Percentiles rank a stretch among this genome's conserved stretches.
phyloP scores from a whole-genome alignment of 2,329 filamentous ascomycete genomes.

The Calonectria multiphialidica region DNA sequence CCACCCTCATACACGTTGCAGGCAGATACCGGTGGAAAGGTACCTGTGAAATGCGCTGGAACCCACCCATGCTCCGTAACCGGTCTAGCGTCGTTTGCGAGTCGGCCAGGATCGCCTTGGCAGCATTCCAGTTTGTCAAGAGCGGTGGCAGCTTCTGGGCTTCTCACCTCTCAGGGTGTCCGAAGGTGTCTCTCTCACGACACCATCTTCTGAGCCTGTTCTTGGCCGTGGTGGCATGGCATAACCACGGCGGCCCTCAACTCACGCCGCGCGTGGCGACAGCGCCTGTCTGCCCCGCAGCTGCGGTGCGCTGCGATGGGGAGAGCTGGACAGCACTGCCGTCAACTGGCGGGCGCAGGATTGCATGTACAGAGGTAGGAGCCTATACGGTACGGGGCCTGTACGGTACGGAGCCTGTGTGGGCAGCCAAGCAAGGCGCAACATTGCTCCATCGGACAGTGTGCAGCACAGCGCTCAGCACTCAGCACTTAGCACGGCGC shows the following conservation, averaged over 20 bases:
- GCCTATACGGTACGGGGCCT: too few relatives aligned
- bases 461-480: neutral
- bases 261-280: slow-evolving; percentile 6
- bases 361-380: neutral
- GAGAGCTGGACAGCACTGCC: neutral
- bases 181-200: neutral
- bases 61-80: slow-evolving; percentile 5
- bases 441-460: neutral
- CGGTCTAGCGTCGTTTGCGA: neutral
- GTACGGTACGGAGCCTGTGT: too few relatives aligned
- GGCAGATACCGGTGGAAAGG: slow-evolving; percentile 9
- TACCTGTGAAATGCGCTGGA: slow-evolving; percentile 11
- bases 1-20: neutral
- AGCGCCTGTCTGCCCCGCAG: neutral
- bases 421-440: neutral
- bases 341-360: neutral
- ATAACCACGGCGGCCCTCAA: slow-evolving; percentile 3
- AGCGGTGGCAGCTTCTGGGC: neutral
- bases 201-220: neutral
- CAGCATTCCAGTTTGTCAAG: slow-evolving; percentile 19
- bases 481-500: neutral
- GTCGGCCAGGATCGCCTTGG: slow-evolving; percentile 1
- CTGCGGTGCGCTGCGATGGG: neutral
- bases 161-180: neutral
- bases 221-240: neutral